Base-by-base conservation (phyloP, 225 moss, liverwort and hornwort genomes). In the Thuidium tamariscinum region DNA sequence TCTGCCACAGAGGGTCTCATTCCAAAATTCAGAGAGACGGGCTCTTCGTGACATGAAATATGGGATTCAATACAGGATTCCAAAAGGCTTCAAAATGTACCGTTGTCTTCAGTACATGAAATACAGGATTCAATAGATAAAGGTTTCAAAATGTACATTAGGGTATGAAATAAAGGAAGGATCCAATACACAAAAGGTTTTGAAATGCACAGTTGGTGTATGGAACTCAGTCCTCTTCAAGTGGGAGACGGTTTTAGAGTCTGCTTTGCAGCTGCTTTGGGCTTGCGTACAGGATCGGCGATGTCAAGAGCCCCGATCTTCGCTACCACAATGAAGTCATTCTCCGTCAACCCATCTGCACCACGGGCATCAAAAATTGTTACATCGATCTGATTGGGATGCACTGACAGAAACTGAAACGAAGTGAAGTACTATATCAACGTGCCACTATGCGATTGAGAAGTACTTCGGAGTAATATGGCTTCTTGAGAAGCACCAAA, bases 271-370 rank as follows among this genome's bases (percentile, higher is more conserved):
- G 61, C 83, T 86, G 90, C 81, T 76, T 92, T 94, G 42, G 89
- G 86, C 79, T 93, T 95, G 84, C 95, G 91, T 56, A 97, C 61
- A 69, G 94, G 92, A 52, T 93, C 92, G 54, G 86, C 82, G n/a
- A 90, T 86, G 39, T 93, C 91, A 66, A 96, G 82, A 32, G 92
- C 90, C 83, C 87, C 92, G 70, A 97, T 93, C 86, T 97, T 96
- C 10, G 97, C 95, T 81, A 95, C 97, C 85, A 97, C 88, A 57
- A 95, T 97, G 90, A 97, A 97, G 86, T 97, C 97, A 85, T 97
- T 97, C 82, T 95, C 94, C 20, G 93, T 95, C 88, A 97, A 89
- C 12, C 97, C 97, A 21, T 95, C 97, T 95, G 92, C 89, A 92
- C 39, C 81, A 83, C 29, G 22, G 27, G 65, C 70, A 88, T 67